A percentile compares a stretch with the other conserved stretches of the same genome.
phyloP scores from a whole-genome alignment of 805 yeast species.

The Millerozyma miso region DNA sequence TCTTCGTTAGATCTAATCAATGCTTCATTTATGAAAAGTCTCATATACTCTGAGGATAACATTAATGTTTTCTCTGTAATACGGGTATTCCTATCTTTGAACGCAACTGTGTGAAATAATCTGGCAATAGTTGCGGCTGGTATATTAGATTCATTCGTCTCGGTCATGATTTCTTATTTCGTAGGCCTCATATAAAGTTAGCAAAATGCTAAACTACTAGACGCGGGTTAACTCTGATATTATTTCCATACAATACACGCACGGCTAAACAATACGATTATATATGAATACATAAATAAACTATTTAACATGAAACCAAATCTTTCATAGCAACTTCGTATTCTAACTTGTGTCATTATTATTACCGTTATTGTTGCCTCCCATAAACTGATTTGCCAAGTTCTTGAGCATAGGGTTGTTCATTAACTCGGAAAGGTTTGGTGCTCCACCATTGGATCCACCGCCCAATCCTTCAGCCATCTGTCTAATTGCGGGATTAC shows the following conservation, averaged over 20 bases:
- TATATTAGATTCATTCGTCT: not conserved
- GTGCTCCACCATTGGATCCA: constrained; percentile 56
- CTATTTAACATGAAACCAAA: not conserved
- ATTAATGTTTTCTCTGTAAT: constrained; percentile 47
- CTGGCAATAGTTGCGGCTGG: constrained; percentile 40
- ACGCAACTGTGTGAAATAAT: constrained; percentile 48
- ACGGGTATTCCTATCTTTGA: constrained; percentile 41
- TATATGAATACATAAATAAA: not conserved
- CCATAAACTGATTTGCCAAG: constrained; percentile 69
- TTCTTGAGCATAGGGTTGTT: constrained; percentile 74
- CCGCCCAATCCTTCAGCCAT: constrained; percentile 78
- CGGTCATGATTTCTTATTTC: too few relatives aligned
- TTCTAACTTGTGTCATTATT: not conserved
- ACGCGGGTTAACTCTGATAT: too few relatives aligned
- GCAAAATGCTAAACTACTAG: too few relatives aligned
- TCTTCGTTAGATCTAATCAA: constrained; percentile 54
- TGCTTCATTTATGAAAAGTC: constrained; percentile 57
- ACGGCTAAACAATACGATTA: not conserved
- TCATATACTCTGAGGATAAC: constrained; percentile 50
- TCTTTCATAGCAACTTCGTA: not conserved
- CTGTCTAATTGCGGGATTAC: constrained; percentile 72
- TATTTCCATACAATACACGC: too few relatives aligned
- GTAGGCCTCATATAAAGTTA: too few relatives aligned
- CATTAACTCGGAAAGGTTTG: constrained; percentile 67
- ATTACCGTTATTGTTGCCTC: constrained; percentile 27